Evolutionary conservation across 441 rosid genomes (phyloP).

Genomic region (Gossypium laxum): DNA sequence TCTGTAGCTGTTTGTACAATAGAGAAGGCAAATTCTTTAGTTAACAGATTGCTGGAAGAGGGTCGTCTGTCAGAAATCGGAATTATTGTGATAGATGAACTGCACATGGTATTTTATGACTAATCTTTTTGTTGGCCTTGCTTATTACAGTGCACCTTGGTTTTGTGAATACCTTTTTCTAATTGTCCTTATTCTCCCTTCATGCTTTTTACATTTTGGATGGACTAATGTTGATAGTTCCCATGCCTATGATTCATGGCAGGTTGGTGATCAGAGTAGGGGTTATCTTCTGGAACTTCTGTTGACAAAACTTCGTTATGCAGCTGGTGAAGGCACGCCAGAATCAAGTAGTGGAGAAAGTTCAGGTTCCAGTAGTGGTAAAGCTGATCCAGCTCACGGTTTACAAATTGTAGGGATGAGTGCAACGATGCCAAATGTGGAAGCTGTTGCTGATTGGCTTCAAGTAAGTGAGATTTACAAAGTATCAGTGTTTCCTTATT

Average conservation of each 20-base stretch:
- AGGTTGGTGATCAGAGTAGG: slow-evolving; percentile 95
- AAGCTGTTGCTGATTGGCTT: slow-evolving; percentile 97
- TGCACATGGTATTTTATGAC: slow-evolving; percentile 70
- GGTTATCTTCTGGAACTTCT: slow-evolving; percentile 96
- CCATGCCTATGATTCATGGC: slow-evolving; percentile 25
- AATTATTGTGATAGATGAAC: slow-evolving; percentile 90
- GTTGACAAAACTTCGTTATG: slow-evolving; percentile 95
- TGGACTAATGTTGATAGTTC: slow-evolving; percentile 10
- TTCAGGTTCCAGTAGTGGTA: slow-evolving; percentile 74
- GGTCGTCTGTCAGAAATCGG: slow-evolving; percentile 91
- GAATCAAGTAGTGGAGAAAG: slow-evolving; percentile 81
- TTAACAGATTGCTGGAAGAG: slow-evolving; percentile 89
- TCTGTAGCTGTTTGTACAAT: slow-evolving; percentile 96
- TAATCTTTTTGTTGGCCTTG: slow-evolving; percentile 7
- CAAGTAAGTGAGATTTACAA: slow-evolving; percentile 50
- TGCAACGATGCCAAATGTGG: slow-evolving; percentile 97
- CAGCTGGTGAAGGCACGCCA: slow-evolving; percentile 83
- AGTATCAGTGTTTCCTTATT: slow-evolving; percentile 7
- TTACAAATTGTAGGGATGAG: slow-evolving; percentile 99
- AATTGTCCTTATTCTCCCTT: slow-evolving; percentile 9
- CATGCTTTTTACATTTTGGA: slow-evolving; percentile 10
- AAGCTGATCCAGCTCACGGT: slow-evolving; percentile 68
- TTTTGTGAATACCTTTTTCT: slow-evolving; percentile 17
- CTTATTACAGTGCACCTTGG: not conserved
- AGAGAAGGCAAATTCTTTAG: slow-evolving; percentile 88